Evolutionary conservation across 2,329 filamentous ascomycete species (phyloP).

Genomic region (Tolypocladium pustulatum): DNA sequence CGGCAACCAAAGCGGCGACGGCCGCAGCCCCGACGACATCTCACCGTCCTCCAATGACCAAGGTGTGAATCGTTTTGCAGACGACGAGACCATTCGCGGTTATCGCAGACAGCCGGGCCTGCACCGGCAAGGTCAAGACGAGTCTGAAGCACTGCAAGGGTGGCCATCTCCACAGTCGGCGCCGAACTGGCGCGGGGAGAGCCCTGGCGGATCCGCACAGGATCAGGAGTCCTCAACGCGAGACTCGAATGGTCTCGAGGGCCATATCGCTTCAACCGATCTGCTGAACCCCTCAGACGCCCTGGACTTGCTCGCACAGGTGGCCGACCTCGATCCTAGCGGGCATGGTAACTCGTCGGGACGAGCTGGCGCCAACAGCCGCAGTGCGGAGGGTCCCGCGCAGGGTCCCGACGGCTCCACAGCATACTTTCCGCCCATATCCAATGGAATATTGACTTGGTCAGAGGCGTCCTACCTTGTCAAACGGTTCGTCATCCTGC

Average conservation of each 20-base stretch:
- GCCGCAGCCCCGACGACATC: background rate
- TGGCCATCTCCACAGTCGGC: constrained; percentile 8
- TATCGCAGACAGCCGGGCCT: background rate
- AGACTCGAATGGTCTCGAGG: constrained; percentile 18
- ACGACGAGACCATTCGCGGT: constrained; percentile 6
- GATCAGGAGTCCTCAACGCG: constrained; percentile 5
- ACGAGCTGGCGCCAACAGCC: constrained; percentile 5
- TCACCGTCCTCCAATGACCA: background rate
- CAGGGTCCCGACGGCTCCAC: background rate
- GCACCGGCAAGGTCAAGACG: background rate
- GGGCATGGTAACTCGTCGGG: constrained; percentile 5
- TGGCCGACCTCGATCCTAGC: constrained; percentile 25
- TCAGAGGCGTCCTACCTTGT: constrained; percentile 15
- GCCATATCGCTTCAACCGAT: constrained; percentile 28
- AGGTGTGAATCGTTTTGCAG: background rate
- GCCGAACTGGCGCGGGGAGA: constrained; percentile 7
- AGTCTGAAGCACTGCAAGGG: background rate
- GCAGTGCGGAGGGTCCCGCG: constrained; percentile 4
- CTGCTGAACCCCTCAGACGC: constrained; percentile 31
- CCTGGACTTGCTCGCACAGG: constrained; percentile 27
- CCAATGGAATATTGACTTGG: constrained; percentile 16
- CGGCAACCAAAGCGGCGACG: background rate
- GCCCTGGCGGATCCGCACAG: constrained; percentile 5
- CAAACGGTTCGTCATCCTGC: constrained; percentile 9
- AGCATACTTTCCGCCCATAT: constrained; percentile 20